Conservation (phyloP, 495 filamentous ascomycete species). For the Penicillium simplicissimum region DNA sequence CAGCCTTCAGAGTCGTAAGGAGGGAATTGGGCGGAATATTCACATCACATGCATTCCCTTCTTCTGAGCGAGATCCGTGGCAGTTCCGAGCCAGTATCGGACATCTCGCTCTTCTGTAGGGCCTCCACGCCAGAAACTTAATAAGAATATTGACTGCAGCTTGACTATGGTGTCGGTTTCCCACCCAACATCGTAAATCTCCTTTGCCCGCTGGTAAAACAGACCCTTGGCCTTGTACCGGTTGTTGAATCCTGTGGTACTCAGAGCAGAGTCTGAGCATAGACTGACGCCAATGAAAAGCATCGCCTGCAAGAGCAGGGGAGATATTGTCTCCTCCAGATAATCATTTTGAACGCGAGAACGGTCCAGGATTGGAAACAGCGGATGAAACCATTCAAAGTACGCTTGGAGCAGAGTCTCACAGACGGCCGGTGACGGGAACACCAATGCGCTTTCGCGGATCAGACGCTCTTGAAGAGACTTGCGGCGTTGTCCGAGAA, state of each 20-base stretch:
- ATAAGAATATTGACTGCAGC: conserved; percentile 43
- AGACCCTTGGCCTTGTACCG: conserved; percentile 42
- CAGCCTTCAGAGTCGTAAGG: conserved; percentile 1
- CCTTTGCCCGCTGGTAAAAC: conserved; percentile 44
- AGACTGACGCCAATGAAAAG: conserved; percentile 47
- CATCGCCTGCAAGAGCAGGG: conserved; percentile 43
- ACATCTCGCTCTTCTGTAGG: conserved; percentile 44
- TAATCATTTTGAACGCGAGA: conserved; percentile 28
- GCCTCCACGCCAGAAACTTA: conserved; percentile 47
- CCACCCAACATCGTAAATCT: conserved; percentile 46
- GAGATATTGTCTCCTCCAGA: conserved; percentile 35
- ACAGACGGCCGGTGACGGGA: conserved; percentile 34
- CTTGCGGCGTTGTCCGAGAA: conserved; percentile 20
- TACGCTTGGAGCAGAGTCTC: conserved; percentile 39
- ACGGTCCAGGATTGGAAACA: conserved; percentile 44
- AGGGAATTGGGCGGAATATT: neutral
- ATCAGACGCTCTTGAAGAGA: conserved; percentile 30
- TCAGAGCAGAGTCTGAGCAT: conserved; percentile 37
- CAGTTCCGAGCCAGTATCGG: conserved; percentile 45
- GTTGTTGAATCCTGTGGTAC: conserved; percentile 31
- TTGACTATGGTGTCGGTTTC: conserved; percentile 41
- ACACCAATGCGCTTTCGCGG: conserved; percentile 40
- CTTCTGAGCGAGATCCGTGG: conserved; percentile 44
- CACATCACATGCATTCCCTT: conserved; percentile 50
- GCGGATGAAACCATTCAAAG: conserved; percentile 50